Base-by-base conservation (phyloP, 345 rosid species). In the Murraya koenigii region DNA sequence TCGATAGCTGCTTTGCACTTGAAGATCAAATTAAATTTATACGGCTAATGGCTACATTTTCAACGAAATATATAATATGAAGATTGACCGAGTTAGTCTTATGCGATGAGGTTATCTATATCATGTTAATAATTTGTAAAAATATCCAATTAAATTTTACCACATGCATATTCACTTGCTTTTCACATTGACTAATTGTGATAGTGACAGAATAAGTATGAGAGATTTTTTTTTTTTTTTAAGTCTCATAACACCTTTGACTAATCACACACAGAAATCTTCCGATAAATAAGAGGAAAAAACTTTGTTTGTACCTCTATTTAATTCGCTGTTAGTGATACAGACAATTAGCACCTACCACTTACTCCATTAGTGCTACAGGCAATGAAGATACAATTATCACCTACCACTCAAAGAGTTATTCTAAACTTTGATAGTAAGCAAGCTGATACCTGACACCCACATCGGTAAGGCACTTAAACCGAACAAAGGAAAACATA, bases 401-500 rank as follows among this genome's bases (percentile, higher is more conserved):
- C 5, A 66, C 39, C 65, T 65, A 70, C 78, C 35, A 65, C 62
- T 32, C 7, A 23, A 23, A 41, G 17, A 1, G 5, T 44, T 44
- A 17, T 66, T 59, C 10, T 54, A 47, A 36, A 58, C 80, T 79
- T 86, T 22, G 41, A 66, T 69, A 56, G 23, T 36, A 83, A 86
- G 85, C 80, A 78, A 77, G 26, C 72, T 38, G 32, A 32, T 15
- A 44, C 17, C 22, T 14, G 52, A 22, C 14, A 41, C 30, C 58
- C 19, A 65, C 72, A 55, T 44, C 83, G 56, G 56, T 56, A 2
- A 38, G 47, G 1, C 7, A 6, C 9, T 6, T n/a, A 59, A 58
- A 72, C 23, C 62, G n/a, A 8, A 69, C 36, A 5, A 28, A 26
- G 8, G 3, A 26, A 5, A 69, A n/a, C 5, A 19, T 66, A 8